A percentile compares a stretch with the other conserved stretches of the same genome.
Conservation (phyloP, 257 asterid genomes). For the Solanum tarijense region DNA sequence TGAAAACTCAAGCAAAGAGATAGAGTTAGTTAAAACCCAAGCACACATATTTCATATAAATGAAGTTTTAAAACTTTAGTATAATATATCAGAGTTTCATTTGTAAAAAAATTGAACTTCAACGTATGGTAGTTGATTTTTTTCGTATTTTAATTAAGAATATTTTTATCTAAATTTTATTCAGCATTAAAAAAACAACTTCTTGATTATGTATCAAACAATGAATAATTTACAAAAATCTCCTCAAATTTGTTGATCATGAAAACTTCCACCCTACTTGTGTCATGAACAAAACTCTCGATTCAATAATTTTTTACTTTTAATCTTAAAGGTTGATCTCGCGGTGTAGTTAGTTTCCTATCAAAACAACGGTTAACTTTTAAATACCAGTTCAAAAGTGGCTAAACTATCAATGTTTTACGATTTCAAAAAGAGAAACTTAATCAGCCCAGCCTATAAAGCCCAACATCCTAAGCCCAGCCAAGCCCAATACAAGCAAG, state of each 20-base stretch:
- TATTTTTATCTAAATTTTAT: background rate
- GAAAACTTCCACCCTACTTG: background rate
- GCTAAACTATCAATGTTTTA: background rate
- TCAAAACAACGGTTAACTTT: background rate
- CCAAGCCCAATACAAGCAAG: background rate
- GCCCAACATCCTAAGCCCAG: background rate
- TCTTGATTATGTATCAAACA: background rate
- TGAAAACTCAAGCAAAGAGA: background rate
- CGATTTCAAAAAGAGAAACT: background rate
- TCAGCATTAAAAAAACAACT: background rate
- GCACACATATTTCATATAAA: background rate
- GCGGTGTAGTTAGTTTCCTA: background rate
- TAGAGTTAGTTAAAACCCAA: background rate
- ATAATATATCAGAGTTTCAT: background rate
- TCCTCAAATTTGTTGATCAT: background rate
- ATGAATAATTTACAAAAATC: background rate
- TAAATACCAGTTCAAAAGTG: background rate
- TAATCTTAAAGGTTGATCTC: background rate
- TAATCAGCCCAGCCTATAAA: background rate
- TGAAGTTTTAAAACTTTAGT: background rate
- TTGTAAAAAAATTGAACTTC: background rate
- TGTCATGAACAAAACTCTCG: background rate
- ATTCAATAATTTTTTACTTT: background rate
- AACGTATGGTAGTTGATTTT: background rate
- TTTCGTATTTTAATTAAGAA: background rate